These are phyloP conservation scores for Daldinia decipiens DNA, from an alignment of 495 filamentous ascomycete species.

Conservation along the genomic window DNA sequence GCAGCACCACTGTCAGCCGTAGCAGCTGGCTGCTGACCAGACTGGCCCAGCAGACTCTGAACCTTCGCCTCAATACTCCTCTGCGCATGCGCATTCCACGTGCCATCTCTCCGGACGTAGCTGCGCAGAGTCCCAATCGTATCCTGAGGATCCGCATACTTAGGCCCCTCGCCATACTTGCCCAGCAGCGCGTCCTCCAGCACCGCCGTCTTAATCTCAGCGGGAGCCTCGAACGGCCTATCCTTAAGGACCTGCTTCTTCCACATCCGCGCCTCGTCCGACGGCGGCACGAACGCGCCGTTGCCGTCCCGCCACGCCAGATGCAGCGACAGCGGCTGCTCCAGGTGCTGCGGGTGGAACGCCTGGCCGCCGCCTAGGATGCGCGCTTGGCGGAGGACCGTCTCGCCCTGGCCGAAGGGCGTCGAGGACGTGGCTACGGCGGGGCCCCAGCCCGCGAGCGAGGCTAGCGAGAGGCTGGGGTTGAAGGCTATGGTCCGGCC, in stretches of 20 bases:
- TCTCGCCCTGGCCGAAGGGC: slow-evolving; percentile 35
- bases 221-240: slow-evolving; percentile 22
- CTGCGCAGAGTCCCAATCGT: slow-evolving; percentile 47
- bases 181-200: slow-evolving; percentile 55
- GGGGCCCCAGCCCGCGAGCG: slow-evolving; percentile 41
- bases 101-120: slow-evolving; percentile 52
- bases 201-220: slow-evolving; percentile 50
- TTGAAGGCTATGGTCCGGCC: slow-evolving; percentile 30
- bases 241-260: slow-evolving; percentile 12
- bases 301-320: slow-evolving; percentile 2
- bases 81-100: slow-evolving; percentile 50
- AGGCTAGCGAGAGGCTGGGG: slow-evolving; percentile 24
- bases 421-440: slow-evolving; percentile 19
- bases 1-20: background rate
- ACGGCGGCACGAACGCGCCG: slow-evolving; percentile 39
- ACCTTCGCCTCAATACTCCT: slow-evolving; percentile 51
- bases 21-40: slow-evolving; percentile 5
- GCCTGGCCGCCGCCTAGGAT: slow-evolving; percentile 40
- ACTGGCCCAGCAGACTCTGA: slow-evolving; percentile 40
- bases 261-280: slow-evolving; percentile 26
- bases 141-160: slow-evolving; percentile 47
- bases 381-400: slow-evolving; percentile 41
- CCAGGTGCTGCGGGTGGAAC: slow-evolving; percentile 24
- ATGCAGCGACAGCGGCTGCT: background rate
- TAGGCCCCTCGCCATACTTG: slow-evolving; percentile 49